These are phyloP conservation scores for Nakaseomyces bracarensis DNA, from an alignment of 1,139 yeast genomes.

Conservation along the genomic window DNA sequence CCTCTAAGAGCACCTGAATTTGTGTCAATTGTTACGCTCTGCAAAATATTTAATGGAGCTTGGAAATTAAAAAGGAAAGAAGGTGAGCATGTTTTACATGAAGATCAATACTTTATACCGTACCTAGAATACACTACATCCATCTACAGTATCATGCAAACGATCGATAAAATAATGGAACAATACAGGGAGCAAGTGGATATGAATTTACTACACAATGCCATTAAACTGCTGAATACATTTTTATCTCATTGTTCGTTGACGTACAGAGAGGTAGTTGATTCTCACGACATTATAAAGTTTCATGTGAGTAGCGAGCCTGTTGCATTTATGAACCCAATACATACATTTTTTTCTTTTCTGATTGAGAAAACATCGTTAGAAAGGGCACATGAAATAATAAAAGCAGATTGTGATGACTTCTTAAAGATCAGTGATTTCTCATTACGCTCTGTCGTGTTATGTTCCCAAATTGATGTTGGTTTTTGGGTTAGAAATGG, in stretches of 20 bases:
- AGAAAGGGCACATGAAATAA: constrained; percentile 17
- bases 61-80: constrained; percentile 48
- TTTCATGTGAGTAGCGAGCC: constrained; percentile 43
- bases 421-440: constrained; percentile 45
- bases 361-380: constrained; percentile 27
- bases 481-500: constrained; percentile 67
- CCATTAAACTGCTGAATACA: constrained; percentile 36
- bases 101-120: constrained; percentile 42
- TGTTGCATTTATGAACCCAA: constrained; percentile 52
- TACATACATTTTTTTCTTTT: constrained; percentile 41
- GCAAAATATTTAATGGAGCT: constrained; percentile 50
- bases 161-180: constrained; percentile 36
- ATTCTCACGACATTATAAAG: constrained; percentile 27
- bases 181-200: constrained; percentile 21
- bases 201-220: constrained; percentile 23
- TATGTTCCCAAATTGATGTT: constrained; percentile 46
- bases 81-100: constrained; percentile 63
- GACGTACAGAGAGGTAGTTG: constrained; percentile 22
- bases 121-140: constrained; percentile 44
- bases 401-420: constrained; percentile 22
- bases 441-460: constrained; percentile 50
- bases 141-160: constrained; percentile 40
- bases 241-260: constrained; percentile 25
- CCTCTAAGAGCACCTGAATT: constrained; percentile 34
- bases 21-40: constrained; percentile 36